Percentiles rank a stretch among this genome's conserved stretches.
Evolutionary conservation across 768 basidiomycete genomes (phyloP).

Genomic region (Lactarius tabidus): DNA sequence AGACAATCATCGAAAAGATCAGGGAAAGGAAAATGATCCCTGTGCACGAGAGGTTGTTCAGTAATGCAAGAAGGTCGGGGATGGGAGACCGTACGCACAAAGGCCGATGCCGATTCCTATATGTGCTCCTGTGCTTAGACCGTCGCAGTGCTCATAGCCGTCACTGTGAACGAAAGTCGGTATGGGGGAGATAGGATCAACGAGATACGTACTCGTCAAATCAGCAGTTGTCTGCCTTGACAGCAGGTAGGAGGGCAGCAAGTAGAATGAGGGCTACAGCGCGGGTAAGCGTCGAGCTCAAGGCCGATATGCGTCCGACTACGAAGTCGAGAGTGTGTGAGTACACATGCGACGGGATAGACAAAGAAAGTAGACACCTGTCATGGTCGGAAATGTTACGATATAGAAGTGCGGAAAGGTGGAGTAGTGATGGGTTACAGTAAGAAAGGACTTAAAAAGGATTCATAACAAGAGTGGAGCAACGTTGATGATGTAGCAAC

Average conservation of each 20-base stretch:
- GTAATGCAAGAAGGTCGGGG: no score
- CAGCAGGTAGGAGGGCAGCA: not conserved
- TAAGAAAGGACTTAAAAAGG: not conserved
- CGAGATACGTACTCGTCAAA: not conserved
- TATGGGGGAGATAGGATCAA: not conserved
- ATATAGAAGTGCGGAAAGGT: not conserved
- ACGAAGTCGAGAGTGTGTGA: not conserved
- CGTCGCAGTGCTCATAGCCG: not conserved
- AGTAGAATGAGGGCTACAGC: not conserved
- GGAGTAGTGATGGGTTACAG: not conserved
- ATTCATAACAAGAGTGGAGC: not conserved
- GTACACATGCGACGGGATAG: not conserved
- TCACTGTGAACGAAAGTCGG: not conserved
- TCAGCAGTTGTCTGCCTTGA: constrained; percentile 7
- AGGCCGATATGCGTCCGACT: not conserved
- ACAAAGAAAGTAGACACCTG: not conserved
- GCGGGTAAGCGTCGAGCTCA: not conserved
- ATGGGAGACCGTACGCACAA: constrained; percentile 2
- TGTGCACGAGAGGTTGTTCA: not conserved
- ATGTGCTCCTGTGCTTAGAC: constrained; percentile 3
- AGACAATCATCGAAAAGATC: not conserved
- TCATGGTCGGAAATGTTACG: no score
- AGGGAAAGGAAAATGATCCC: not conserved
- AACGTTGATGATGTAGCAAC: no score
- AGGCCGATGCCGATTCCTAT: not conserved